A percentile compares a stretch with the other conserved stretches of the same genome.
Evolutionary conservation across 345 rosid genomes (phyloP).

Genomic region (Dipteronia dyeriana): DNA sequence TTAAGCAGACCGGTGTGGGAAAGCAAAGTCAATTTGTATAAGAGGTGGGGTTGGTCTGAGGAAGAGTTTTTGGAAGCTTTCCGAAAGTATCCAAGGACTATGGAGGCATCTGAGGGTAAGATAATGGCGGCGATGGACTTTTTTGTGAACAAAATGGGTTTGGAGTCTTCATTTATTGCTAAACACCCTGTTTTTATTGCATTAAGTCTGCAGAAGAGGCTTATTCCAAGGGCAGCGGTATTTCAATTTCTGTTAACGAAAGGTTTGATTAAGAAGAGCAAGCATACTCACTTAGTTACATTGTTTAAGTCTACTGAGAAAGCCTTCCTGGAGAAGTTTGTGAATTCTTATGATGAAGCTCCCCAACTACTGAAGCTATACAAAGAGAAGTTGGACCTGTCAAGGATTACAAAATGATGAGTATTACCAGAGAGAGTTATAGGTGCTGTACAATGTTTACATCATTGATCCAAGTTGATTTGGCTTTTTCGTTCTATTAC

Average conservation of each 20-base stretch:
- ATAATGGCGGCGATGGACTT: conserved; percentile 25
- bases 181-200: not conserved
- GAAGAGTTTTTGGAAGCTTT: no score
- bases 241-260: conserved; percentile 11
- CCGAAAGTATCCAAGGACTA: not conserved
- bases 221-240: conserved; percentile 1
- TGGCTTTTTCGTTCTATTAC: no score
- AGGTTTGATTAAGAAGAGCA: conserved; percentile 25
- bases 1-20: no score
- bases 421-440: no score
- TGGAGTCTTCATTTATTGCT: conserved; percentile 16
- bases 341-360: no score
- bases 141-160: conserved; percentile 19
- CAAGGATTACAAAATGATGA: not conserved
- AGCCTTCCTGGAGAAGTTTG: no score
- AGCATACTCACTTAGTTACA: not conserved
- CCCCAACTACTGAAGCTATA: not conserved
- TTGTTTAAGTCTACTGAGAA: no score
- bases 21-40: no score
- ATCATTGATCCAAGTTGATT: no score
- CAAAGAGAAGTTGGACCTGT: not conserved
- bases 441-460: no score
- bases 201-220: conserved; percentile 12
- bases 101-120: conserved; percentile 2
- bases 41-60: no score